Evolutionary conservation across 2,329 filamentous ascomycete species (phyloP).

Genomic region (Fusarium sp.): DNA sequence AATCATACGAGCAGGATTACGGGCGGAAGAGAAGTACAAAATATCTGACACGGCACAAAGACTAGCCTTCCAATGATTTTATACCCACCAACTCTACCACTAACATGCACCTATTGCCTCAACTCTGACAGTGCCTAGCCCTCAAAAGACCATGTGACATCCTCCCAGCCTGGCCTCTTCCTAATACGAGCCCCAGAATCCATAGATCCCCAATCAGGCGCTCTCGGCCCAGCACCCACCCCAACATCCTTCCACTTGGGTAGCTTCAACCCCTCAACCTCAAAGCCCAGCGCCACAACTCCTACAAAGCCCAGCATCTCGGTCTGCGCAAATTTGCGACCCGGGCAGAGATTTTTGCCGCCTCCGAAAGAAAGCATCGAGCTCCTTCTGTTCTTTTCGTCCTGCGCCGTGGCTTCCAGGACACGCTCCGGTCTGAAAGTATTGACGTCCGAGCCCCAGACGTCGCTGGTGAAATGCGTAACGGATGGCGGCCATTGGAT

Average conservation of each 20-base stretch:
- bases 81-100: rapidly evolving
- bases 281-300: constrained; percentile 19
- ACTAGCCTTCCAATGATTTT: neutral
- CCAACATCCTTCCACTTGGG: constrained; percentile 18
- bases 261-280: constrained; percentile 30
- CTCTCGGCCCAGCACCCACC: constrained; percentile 15
- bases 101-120: too few relatives aligned
- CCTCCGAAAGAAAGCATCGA: constrained; percentile 53
- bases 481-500: constrained; percentile 45
- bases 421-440: constrained; percentile 45
- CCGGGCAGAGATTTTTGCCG: constrained; percentile 52
- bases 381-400: constrained; percentile 43
- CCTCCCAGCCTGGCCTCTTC: constrained; percentile 23
- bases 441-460: constrained; percentile 43
- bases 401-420: constrained; percentile 22
- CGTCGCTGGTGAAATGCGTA: constrained; percentile 32
- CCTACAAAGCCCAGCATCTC: constrained; percentile 41
- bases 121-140: neutral
- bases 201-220: constrained; percentile 4
- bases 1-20: neutral
- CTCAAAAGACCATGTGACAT: constrained; percentile 1
- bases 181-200: constrained; percentile 3
- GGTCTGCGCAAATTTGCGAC: constrained; percentile 50
- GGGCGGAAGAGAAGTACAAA: constrained; percentile 16
- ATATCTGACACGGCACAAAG: neutral